Percentiles rank a stretch among this genome's conserved stretches.
phyloP scores from a whole-genome alignment of 2,329 filamentous ascomycete species.

The Camillea tinctor region DNA sequence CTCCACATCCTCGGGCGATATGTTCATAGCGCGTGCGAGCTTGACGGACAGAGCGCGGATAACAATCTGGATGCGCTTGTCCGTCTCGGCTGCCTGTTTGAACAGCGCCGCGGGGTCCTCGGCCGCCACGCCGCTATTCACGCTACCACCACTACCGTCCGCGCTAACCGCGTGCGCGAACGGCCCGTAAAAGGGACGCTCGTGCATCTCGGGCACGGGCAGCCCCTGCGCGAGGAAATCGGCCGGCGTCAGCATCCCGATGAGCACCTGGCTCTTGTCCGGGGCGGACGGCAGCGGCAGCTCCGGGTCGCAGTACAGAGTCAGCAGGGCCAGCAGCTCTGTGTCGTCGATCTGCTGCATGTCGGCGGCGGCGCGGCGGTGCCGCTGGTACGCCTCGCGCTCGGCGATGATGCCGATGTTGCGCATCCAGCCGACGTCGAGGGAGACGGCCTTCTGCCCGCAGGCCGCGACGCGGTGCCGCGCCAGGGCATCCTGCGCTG shows the following conservation, averaged over 20 bases:
- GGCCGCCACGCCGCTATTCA: background rate
- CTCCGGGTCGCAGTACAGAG: constrained; percentile 19
- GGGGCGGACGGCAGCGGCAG: background rate
- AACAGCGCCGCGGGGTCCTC: constrained; percentile 13
- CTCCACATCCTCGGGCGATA: constrained; percentile 25
- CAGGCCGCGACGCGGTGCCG: constrained; percentile 14
- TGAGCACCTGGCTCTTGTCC: constrained; percentile 12
- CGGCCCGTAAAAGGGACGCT: constrained; percentile 11
- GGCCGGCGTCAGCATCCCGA: constrained; percentile 16
- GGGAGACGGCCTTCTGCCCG: constrained; percentile 22
- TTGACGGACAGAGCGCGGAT: constrained; percentile 11
- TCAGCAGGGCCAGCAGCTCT: constrained; percentile 25
- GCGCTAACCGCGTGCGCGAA: constrained; percentile 11
- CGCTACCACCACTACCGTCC: background rate
- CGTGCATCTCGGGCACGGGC: constrained; percentile 4
- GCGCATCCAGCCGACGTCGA: constrained; percentile 29
- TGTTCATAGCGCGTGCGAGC: constrained; percentile 17
- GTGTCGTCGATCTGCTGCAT: constrained; percentile 20
- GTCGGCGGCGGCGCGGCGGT: constrained; percentile 11
- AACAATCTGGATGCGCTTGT: constrained; percentile 12
- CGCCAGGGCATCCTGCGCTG: constrained; percentile 27
- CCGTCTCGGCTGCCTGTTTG: constrained; percentile 7
- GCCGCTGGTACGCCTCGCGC: constrained; percentile 11
- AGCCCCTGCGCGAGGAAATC: constrained; percentile 12
- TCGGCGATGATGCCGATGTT: constrained; percentile 28